Conservation (phyloP, 2,329 filamentous ascomycete species). For the Seiridium unicorne region DNA sequence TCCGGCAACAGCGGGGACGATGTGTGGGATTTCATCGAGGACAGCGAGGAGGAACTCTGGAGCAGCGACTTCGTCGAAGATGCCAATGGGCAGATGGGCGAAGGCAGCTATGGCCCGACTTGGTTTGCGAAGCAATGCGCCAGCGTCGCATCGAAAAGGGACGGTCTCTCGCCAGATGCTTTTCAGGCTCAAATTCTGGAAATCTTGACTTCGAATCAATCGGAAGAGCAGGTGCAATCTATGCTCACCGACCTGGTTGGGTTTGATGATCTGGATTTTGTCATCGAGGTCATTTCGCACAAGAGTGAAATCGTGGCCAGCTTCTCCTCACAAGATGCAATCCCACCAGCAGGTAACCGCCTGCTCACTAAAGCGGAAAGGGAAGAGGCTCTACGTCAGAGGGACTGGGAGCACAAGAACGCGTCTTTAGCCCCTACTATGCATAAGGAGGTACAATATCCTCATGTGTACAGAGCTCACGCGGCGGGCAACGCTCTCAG, state of each 20-base stretch:
- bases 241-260: slow-evolving; percentile 86
- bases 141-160: slow-evolving; percentile 61
- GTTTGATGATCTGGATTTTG: slow-evolving; percentile 89
- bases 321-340: slow-evolving; percentile 30
- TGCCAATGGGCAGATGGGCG: slow-evolving; percentile 23
- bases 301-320: slow-evolving; percentile 64
- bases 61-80: slow-evolving; percentile 65
- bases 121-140: slow-evolving; percentile 75
- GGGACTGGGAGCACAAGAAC: slow-evolving; percentile 82
- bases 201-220: slow-evolving; percentile 63
- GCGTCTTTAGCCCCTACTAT: slow-evolving; percentile 69
- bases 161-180: slow-evolving; percentile 66
- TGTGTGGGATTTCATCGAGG: slow-evolving; percentile 89
- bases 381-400: slow-evolving; percentile 71
- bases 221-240: slow-evolving; percentile 88
- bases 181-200: slow-evolving; percentile 76
- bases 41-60: slow-evolving; percentile 63
- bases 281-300: slow-evolving; percentile 84
- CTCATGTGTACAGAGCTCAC: slow-evolving; percentile 87
- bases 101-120: slow-evolving; percentile 47
- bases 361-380: slow-evolving; percentile 76
- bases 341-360: slow-evolving; percentile 39
- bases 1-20: slow-evolving; percentile 70
- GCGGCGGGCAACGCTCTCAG: slow-evolving; percentile 84
- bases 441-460: slow-evolving; percentile 74